phyloP scores from a whole-genome alignment of 345 rosid genomes.

The Gossypium longicalyx region DNA sequence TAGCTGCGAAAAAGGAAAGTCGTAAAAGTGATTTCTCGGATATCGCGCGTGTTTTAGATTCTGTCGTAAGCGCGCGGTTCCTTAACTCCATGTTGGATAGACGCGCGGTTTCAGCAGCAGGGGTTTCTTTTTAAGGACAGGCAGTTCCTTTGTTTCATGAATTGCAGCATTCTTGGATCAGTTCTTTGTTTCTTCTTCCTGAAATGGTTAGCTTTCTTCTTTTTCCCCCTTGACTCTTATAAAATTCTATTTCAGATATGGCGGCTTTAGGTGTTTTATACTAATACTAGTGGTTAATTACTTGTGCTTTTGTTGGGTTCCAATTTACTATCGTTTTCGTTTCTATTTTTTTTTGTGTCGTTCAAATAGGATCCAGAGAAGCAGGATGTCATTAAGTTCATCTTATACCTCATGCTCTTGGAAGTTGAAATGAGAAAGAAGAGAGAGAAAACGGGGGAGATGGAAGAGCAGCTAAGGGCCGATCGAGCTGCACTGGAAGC shows the following conservation, averaged over 20 bases:
- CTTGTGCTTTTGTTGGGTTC: neutral
- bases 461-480: neutral
- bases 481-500: neutral
- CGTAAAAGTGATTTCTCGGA: too few relatives aligned
- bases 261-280: neutral
- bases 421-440: neutral
- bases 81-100: too few relatives aligned
- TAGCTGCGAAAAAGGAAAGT: too few relatives aligned
- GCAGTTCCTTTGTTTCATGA: too few relatives aligned
- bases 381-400: neutral
- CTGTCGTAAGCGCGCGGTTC: too few relatives aligned
- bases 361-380: neutral
- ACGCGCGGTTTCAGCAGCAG: too few relatives aligned
- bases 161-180: neutral
- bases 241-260: neutral
- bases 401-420: too few relatives aligned
- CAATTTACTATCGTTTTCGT: neutral
- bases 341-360: neutral
- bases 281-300: neutral
- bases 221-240: neutral
- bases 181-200: neutral
- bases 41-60: too few relatives aligned
- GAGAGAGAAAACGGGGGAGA: neutral
- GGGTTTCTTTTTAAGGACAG: too few relatives aligned
- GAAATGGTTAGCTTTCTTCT: neutral